Percentiles rank a stretch among this genome's conserved stretches.
Evolutionary conservation across 2,329 filamentous ascomycete species (phyloP).

Genomic region (Exserohilum turcica): DNA sequence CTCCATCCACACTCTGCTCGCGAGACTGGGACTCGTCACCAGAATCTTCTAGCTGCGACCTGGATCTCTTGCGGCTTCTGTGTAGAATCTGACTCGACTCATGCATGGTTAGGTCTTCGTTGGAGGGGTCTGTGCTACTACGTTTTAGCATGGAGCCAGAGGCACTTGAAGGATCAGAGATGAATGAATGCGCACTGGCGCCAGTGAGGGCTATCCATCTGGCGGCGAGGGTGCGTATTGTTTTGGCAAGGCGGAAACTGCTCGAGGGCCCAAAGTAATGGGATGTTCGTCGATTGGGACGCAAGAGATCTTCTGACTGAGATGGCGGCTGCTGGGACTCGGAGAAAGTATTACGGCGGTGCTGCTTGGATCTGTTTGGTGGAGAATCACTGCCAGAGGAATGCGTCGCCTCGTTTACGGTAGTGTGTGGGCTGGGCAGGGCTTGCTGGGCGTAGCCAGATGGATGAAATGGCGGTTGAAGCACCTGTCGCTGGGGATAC

Average conservation of each 20-base stretch:
- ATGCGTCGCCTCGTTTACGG: slow-evolving; percentile 1
- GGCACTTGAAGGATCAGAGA: slow-evolving; percentile 13
- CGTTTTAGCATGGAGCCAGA: slow-evolving; percentile 11
- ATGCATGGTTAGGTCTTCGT: slow-evolving; percentile 26
- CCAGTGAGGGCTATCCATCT: slow-evolving; percentile 27
- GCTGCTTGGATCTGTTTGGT: slow-evolving; percentile 6
- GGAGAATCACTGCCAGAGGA: slow-evolving; percentile 16
- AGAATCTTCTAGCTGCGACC: slow-evolving; percentile 21
- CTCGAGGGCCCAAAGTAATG: slow-evolving; percentile 39
- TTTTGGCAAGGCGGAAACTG: slow-evolving; percentile 32
- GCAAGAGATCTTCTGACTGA: slow-evolving; percentile 24
- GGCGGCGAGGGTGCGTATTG: slow-evolving; percentile 26
- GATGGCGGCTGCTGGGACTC: slow-evolving; percentile 18
- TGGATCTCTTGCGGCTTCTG: slow-evolving; percentile 25
- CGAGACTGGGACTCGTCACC: slow-evolving; percentile 16
- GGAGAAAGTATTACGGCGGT: slow-evolving; percentile 20
- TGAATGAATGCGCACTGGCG: slow-evolving; percentile 9
- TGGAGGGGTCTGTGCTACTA: slow-evolving; percentile 23
- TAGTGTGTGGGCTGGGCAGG: background rate
- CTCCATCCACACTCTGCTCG: background rate
- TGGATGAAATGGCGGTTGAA: slow-evolving; percentile 3
- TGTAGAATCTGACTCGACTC: slow-evolving; percentile 2
- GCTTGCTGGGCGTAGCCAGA: slow-evolving; percentile 4
- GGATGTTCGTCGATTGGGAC: slow-evolving; percentile 23
- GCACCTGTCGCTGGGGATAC: background rate